phyloP scores from a whole-genome alignment of 2,329 filamentous ascomycete species.

The Pestalotiopsis sp. region DNA sequence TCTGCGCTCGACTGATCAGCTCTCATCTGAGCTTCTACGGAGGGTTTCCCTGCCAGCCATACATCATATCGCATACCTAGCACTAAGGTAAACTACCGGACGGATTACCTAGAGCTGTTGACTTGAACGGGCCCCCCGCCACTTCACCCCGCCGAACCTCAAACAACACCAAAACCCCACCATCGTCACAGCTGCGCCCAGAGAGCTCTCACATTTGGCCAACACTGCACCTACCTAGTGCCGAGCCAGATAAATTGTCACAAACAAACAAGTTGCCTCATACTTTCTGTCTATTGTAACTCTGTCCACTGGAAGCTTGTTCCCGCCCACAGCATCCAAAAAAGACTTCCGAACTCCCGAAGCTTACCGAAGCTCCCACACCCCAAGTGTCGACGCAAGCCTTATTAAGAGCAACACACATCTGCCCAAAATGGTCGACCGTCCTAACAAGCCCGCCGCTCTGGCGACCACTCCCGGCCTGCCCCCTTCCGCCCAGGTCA shows the following conservation, averaged over 20 bases:
- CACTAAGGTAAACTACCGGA: neutral
- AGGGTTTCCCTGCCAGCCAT: neutral
- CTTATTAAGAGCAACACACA: neutral
- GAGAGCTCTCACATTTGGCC: neutral
- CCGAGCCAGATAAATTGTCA: neutral
- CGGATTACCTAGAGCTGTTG: neutral
- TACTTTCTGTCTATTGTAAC: neutral
- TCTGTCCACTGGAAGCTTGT: neutral
- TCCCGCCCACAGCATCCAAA: neutral
- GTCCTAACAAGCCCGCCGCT: conserved; percentile 80
- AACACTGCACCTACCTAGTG: neutral
- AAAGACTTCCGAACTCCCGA: neutral
- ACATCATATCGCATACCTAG: neutral
- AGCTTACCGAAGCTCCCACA: neutral
- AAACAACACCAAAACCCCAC: conserved; percentile 11
- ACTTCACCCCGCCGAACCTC: conserved; percentile 8
- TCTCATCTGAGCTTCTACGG: neutral
- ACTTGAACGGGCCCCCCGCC: neutral
- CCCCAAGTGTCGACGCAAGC: neutral
- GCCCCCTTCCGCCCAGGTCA: conserved; percentile 76
- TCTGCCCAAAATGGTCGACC: conserved; percentile 68
- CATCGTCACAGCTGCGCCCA: conserved; percentile 7
- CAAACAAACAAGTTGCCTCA: neutral
- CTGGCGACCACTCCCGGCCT: conserved; percentile 74
- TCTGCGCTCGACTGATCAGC: neutral